These are phyloP conservation scores for Neurospora pannonica DNA, from an alignment of 495 filamentous ascomycete species.

Conservation along the genomic window DNA sequence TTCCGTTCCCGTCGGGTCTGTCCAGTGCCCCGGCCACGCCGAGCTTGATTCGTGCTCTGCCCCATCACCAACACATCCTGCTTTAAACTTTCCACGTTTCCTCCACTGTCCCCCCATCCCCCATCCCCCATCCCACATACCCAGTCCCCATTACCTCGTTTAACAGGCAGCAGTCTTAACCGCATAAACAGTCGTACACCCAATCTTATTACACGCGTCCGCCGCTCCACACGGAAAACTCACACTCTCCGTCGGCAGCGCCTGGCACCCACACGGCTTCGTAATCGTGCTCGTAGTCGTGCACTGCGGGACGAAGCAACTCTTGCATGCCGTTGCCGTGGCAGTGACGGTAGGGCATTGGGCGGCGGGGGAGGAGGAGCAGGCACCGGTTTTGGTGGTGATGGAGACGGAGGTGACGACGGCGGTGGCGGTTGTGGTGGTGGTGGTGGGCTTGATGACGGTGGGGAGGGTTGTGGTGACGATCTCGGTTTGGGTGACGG, in stretches of 20 bases:
- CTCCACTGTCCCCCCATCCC: too few relatives aligned
- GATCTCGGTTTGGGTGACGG: background rate
- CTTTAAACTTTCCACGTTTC: background rate
- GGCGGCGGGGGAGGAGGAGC: background rate
- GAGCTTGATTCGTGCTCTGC: too few relatives aligned
- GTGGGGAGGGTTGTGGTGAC: background rate
- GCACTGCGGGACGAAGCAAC: conserved; percentile 21
- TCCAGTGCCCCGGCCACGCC: too few relatives aligned
- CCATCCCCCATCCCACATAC: background rate
- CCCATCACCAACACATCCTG: background rate
- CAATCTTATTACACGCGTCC: conserved; percentile 19
- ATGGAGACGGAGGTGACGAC: background rate
- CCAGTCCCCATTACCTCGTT: background rate
- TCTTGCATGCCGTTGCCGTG: conserved; percentile 19
- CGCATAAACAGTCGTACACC: conserved; percentile 22
- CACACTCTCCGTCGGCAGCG: conserved; percentile 14
- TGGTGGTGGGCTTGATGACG: background rate
- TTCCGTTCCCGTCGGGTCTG: background rate
- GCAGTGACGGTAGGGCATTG: conserved; percentile 17
- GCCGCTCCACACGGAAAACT: conserved; percentile 16
- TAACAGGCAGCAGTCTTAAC: conserved; percentile 15
- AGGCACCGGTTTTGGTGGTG: background rate
- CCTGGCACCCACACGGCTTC: conserved; percentile 14
- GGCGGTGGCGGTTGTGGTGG: background rate
- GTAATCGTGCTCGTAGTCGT: conserved; percentile 16